Evolutionary conservation across 2,329 filamentous ascomycete genomes (phyloP).

Genomic region (Pseudogymnoascus sp.): DNA sequence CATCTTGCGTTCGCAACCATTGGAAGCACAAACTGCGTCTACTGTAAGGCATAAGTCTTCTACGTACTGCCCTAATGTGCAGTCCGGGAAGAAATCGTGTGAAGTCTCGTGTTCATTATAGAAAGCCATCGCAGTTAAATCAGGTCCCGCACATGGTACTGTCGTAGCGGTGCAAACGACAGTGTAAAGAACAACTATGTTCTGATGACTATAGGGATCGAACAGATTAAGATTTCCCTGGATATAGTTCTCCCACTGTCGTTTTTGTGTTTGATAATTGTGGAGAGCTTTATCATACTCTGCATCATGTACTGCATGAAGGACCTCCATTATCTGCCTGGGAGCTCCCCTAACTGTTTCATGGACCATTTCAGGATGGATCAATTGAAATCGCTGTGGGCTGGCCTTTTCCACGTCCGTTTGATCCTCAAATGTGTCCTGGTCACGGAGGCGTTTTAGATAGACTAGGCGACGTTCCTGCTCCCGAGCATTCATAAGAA

Average conservation of each 20-base stretch:
- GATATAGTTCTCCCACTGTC: constrained; percentile 94
- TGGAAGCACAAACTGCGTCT: constrained; percentile 68
- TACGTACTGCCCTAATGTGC: constrained; percentile 88
- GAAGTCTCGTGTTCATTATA: constrained; percentile 77
- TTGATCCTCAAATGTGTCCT: constrained; percentile 51
- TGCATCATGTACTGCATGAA: constrained; percentile 90
- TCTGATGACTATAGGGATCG: constrained; percentile 91
- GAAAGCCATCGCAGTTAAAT: constrained; percentile 82
- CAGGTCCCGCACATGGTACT: constrained; percentile 85
- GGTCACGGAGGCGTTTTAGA: constrained; percentile 73
- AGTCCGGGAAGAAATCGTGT: constrained; percentile 70
- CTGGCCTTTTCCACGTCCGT: constrained; percentile 53
- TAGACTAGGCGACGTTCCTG: constrained; percentile 79
- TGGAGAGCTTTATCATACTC: constrained; percentile 94
- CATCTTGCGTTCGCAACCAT: constrained; percentile 83
- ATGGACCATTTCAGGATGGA: constrained; percentile 93
- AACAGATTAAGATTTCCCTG: constrained; percentile 83
- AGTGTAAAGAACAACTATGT: constrained; percentile 89
- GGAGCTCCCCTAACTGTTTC: constrained; percentile 71
- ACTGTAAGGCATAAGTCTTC: constrained; percentile 78
- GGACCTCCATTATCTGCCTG: constrained; percentile 80
- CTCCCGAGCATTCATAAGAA: constrained; percentile 84
- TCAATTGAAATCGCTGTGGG: constrained; percentile 73
- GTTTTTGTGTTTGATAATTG: constrained; percentile 87
- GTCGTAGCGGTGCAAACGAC: constrained; percentile 90